These are phyloP conservation scores for Tephrocybe sp. DNA, from an alignment of 768 basidiomycete genomes.

Conservation along the genomic window DNA sequence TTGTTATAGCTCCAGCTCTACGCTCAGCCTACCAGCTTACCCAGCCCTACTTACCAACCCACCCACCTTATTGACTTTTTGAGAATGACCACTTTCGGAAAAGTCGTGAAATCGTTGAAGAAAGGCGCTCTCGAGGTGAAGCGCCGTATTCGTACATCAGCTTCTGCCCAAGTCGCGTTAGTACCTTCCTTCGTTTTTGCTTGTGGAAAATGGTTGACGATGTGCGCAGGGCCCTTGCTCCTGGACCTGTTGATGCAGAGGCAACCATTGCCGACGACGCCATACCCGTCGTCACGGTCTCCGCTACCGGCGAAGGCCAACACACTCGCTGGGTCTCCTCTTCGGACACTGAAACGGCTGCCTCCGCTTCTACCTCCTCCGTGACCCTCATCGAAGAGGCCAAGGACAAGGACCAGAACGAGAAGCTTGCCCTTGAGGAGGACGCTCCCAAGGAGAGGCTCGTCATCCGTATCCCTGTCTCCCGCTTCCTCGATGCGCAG, in stretches of 20 bases:
- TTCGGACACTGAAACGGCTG: neutral
- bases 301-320: neutral
- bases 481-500: too few relatives aligned
- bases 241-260: neutral
- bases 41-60: neutral
- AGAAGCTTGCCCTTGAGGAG: neutral
- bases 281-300: neutral
- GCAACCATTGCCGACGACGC: neutral
- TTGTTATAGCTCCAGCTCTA: neutral
- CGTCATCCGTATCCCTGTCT: neutral
- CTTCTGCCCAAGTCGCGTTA: neutral
- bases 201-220: too few relatives aligned
- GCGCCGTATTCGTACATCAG: neutral
- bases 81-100: too few relatives aligned
- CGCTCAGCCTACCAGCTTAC: neutral
- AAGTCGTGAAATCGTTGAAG: too few relatives aligned
- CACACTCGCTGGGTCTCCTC: neutral
- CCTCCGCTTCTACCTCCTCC: neutral
- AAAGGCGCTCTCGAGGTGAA: neutral
- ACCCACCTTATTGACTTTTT: too few relatives aligned
- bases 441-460: neutral
- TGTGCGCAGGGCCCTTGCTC: neutral
- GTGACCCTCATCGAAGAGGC: neutral
- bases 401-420: neutral
- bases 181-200: neutral